These are phyloP conservation scores for Solanum tarapatanum DNA, from an alignment of 257 asterid genomes.

Conservation along the genomic window DNA sequence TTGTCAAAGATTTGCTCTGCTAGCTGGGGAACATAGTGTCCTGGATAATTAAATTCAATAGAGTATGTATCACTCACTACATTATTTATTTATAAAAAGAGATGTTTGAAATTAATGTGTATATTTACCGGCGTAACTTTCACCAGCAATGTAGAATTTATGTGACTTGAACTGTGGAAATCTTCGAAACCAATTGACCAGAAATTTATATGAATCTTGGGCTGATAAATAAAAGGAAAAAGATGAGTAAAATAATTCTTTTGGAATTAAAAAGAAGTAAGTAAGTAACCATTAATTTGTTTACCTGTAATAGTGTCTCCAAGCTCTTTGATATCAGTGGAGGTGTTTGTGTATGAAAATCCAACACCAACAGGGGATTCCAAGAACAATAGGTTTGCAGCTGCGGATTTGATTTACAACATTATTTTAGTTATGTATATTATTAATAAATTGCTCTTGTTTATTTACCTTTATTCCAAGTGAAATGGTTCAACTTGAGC, in stretches of 20 bases:
- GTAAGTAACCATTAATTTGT: neutral
- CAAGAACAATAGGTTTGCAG: conserved; percentile 63
- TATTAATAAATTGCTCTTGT: neutral
- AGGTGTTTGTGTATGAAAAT: conserved; percentile 80
- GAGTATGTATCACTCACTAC: neutral
- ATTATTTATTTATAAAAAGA: neutral
- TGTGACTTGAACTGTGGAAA: conserved; percentile 77
- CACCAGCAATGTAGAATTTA: conserved; percentile 77
- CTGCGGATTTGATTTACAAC: conserved; percentile 13
- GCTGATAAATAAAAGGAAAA: conserved; percentile 27
- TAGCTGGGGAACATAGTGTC: conserved; percentile 82
- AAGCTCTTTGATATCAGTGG: conserved; percentile 39
- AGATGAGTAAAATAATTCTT: neutral
- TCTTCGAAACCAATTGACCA: conserved; percentile 69
- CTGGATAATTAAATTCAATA: conserved; percentile 11
- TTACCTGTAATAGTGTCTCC: conserved; percentile 66
- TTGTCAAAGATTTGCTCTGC: conserved; percentile 47
- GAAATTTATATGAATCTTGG: conserved; percentile 54
- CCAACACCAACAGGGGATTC: conserved; percentile 95
- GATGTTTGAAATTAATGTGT: neutral
- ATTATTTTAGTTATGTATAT: neutral
- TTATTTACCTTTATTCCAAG: conserved; percentile 73
- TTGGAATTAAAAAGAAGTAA: neutral
- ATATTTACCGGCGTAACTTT: conserved; percentile 63
- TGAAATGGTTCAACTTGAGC: conserved; percentile 48